Evolutionary conservation across 1,139 yeast genomes (phyloP), one percentile per base, ranked within the genome.

Genomic region (Geotrichum carabidarum): DNA sequence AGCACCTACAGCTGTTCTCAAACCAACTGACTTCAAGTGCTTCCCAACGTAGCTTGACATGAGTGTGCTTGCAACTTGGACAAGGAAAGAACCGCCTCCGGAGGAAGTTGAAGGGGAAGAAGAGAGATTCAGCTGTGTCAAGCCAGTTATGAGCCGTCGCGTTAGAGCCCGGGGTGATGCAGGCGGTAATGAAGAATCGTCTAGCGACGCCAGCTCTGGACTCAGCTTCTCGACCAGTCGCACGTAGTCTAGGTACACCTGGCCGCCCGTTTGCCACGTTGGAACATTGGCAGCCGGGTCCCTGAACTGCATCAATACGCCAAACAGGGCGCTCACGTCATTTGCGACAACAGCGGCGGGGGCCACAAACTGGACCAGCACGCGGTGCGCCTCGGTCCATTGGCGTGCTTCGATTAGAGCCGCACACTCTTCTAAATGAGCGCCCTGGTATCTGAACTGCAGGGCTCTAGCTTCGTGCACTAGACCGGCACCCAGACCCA

Each of bases 321-420:
- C 66, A 12, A 69, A 63, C 12, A 88, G 70, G 14, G 68, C 64
- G 2, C 65, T 68, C 8, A 78, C 64, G 4, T 68, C 63, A 4
- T 70, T 66, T 8, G 75, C 72, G 32, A 86, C 77, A 34, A 84
- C 78, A 31, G 82, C 76, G 46, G 69, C 63, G 9, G 98, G 97
- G 0, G 93, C 97, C 41, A 90, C 84, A 14, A 75, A 68, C 2
- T 71, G 64, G 2, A 81, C 65, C 4, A 87, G 72, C 0, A 81
- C 73, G 1, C 71, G 68, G 62, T 87, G 95, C 0, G 96, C 96
- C 46, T 80, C 82, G 1, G 71, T 74, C 75, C 81, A 80, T 50
- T 78, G 68, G 14, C 72, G 73, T 0, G 95, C 95, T n/a, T 74
- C 75, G 2, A 88, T 69, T 49, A 86, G 77, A 22, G 84, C 80